These are phyloP conservation scores for Ustilago xerochloae DNA, from an alignment of 1,284 basidiomycete species.

Conservation along the genomic window DNA sequence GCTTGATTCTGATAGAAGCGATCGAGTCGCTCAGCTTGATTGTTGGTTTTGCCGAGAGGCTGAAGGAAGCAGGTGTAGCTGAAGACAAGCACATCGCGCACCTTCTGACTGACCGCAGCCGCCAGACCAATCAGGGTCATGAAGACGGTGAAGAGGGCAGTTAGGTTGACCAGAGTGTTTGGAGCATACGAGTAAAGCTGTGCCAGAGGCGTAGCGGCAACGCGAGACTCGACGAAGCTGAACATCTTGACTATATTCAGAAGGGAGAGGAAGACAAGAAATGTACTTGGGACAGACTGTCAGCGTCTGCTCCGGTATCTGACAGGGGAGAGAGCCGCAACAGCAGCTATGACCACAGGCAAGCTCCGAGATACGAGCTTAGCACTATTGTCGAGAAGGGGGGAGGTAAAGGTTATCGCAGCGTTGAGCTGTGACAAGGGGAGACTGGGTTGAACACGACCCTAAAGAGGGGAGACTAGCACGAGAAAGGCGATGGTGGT, in stretches of 20 bases:
- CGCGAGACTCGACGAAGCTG: constrained; percentile 17
- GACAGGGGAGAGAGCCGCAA: too few species aligned
- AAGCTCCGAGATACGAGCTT: too few species aligned
- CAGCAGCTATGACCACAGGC: too few species aligned
- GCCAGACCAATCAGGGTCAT: constrained; percentile 36
- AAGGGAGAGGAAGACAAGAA: neutral
- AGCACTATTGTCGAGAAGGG: neutral
- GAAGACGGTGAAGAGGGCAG: constrained; percentile 18
- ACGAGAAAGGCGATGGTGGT: constrained; percentile 17
- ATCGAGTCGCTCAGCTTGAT: constrained; percentile 66
- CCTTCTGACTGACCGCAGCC: constrained; percentile 43
- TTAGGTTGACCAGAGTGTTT: constrained; percentile 29
- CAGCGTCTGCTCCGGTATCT: too few species aligned
- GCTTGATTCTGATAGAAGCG: constrained; percentile 66
- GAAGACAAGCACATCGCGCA: constrained; percentile 57
- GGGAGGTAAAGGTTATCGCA: constrained; percentile 7
- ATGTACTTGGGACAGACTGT: too few species aligned
- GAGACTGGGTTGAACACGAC: constrained; percentile 30
- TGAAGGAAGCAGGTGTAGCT: constrained; percentile 67
- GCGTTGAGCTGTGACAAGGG: constrained; percentile 37
- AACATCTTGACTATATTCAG: constrained; percentile 12
- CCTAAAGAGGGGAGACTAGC: constrained; percentile 18
- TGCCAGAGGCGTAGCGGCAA: constrained; percentile 34
- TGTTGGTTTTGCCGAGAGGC: constrained; percentile 64
- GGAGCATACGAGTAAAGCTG: constrained; percentile 37